phyloP scores from a whole-genome alignment of 306 rosid genomes.

The Medicago lupulina region DNA sequence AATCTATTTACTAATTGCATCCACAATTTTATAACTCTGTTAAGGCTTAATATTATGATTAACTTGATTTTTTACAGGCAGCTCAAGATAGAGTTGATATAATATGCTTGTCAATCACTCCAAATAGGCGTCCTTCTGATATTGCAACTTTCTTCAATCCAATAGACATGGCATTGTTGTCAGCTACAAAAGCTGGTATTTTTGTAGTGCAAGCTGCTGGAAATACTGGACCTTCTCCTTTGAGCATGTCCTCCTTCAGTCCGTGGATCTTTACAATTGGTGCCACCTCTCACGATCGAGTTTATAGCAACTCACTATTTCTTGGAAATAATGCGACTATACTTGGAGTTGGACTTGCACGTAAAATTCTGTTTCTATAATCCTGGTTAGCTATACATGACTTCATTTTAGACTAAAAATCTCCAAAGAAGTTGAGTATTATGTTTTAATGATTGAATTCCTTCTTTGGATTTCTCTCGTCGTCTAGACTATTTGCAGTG shows the following conservation, averaged over 20 bases:
- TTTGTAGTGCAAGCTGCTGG: constrained; percentile 99
- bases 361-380: constrained; percentile 59
- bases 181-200: constrained; percentile 90
- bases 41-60: constrained; percentile 27
- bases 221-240: constrained; percentile 94
- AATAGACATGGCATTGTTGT: constrained; percentile 91
- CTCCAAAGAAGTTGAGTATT: no score
- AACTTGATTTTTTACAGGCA: constrained; percentile 62
- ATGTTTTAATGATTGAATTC: no score
- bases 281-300: constrained; percentile 87
- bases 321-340: constrained; percentile 91
- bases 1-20: neutral
- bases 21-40: neutral
- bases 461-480: no score
- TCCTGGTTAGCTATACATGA: constrained; percentile 35
- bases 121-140: constrained; percentile 93
- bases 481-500: no score
- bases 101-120: constrained; percentile 90
- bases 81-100: constrained; percentile 95
- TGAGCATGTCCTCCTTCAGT: constrained; percentile 95
- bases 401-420: constrained; percentile 15
- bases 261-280: constrained; percentile 97
- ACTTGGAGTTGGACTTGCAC: constrained; percentile 90
- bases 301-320: constrained; percentile 71
- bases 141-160: constrained; percentile 95